Conservation (phyloP, 495 filamentous ascomycete genomes). For the Penicillium manginii region DNA sequence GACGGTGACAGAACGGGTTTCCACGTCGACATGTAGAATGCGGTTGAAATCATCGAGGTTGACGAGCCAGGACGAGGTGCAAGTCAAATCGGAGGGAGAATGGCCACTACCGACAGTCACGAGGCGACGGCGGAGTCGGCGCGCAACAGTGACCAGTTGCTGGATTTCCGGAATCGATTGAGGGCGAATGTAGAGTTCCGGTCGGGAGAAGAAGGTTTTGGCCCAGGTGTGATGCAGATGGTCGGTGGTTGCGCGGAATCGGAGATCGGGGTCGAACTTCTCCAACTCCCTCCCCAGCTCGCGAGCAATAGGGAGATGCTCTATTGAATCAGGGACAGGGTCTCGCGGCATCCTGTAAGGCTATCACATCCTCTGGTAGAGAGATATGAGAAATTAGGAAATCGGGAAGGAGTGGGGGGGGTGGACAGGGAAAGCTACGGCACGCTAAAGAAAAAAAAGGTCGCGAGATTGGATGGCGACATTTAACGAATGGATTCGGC, state of each 20-base stretch:
- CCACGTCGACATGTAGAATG: constrained; percentile 67
- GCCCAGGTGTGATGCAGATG: constrained; percentile 97
- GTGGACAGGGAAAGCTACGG: constrained; percentile 4
- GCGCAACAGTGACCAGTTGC: constrained; percentile 80
- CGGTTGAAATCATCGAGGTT: constrained; percentile 84
- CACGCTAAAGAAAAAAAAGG: constrained; percentile 21
- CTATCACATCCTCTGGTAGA: constrained; percentile 20
- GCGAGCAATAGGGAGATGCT: constrained; percentile 52
- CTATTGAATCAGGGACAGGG: constrained; percentile 16
- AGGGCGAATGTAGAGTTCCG: constrained; percentile 88
- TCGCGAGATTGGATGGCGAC: constrained; percentile 21
- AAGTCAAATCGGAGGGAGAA: constrained; percentile 90
- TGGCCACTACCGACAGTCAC: constrained; percentile 84
- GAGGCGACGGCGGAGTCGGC: constrained; percentile 76
- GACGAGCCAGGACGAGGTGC: constrained; percentile 91
- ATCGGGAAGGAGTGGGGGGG: constrained; percentile 8
- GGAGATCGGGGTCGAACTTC: constrained; percentile 59
- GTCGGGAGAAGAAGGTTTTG: constrained; percentile 81
- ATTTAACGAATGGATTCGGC: not conserved
- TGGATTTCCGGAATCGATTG: constrained; percentile 77
- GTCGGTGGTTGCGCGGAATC: constrained; percentile 72
- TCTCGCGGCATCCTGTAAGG: constrained; percentile 19
- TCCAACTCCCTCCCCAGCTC: constrained; percentile 63
- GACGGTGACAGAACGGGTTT: constrained; percentile 68
- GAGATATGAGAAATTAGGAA: not conserved